Base-by-base conservation (phyloP, 371 early-diverging fungal genomes). In the Mucor sp. region DNA sequence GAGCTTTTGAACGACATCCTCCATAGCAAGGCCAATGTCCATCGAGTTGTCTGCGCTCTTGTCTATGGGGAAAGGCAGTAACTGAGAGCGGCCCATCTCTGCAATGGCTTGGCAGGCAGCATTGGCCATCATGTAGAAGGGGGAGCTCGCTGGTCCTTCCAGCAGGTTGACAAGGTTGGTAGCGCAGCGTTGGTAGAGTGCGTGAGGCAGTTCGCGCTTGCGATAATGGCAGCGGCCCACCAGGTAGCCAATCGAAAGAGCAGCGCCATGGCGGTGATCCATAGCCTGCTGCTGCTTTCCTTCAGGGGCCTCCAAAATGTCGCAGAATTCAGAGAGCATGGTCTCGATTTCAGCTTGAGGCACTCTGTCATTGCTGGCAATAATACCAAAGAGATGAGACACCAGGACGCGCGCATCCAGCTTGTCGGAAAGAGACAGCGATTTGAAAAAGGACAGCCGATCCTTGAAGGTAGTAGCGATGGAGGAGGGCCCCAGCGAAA, bases 341-440 rank as follows among this genome's bases (percentile, higher is more conserved):
- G 69, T 63, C 19, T 77, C 76, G 30, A 91, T 74, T 12, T 75
- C 71, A 0, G 75, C 60, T 15, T 74, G 71, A n/a, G 79, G 67
- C 17, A 84, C 69, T 50, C 64, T 69, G 28, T 65, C 58, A 19
- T 76, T 76, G n/a, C 93, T 93, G 7, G 87, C 85, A 33, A 93
- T 81, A 30, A 94, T 88, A 55, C 91, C 94, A 60, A 93, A 85
- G 14, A 93, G 84, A 56, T 90, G 91, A 0, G 92, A 88, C 77
- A 90, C 90, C 19, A 84, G 71, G 15, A 68, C 73, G 28, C 93
- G 81, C 1, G 91, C 88, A 33, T 92, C 93, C 5, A 78, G 43
- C 60, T 90, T 90, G 8, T 86, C 75, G 0, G 91, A 88, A 0
- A 81, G 67, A 21, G 90, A 65, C 39, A 90, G 87, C 0, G 86